A percentile compares a stretch with the other conserved stretches of the same genome.
Evolutionary conservation across 2,329 filamentous ascomycete genomes (phyloP).

Genomic region (Pseudonectria foliicola): DNA sequence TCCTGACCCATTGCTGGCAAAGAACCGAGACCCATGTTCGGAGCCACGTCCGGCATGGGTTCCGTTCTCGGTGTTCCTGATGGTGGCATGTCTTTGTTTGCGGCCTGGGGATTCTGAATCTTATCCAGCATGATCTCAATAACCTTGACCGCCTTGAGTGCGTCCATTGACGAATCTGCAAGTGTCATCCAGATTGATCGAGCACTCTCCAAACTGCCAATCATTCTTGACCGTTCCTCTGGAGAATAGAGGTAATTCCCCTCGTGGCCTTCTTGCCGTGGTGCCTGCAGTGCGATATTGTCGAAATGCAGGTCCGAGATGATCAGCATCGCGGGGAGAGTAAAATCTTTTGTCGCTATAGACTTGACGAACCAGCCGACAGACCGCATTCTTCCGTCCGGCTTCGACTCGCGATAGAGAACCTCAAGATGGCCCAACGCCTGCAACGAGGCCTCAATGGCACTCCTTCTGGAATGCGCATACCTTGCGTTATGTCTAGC

Average conservation of each 20-base stretch:
- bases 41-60: constrained; percentile 23
- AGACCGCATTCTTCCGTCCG: constrained; percentile 62
- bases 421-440: constrained; percentile 71
- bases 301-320: constrained; percentile 75
- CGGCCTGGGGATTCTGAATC: constrained; percentile 38
- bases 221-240: constrained; percentile 65
- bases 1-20: constrained; percentile 20
- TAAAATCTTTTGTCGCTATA: constrained; percentile 75
- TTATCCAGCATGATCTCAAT: constrained; percentile 82
- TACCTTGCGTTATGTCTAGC: constrained; percentile 76
- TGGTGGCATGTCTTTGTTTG: constrained; percentile 6
- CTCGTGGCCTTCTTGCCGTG: constrained; percentile 33
- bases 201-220: constrained; percentile 63
- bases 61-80: constrained; percentile 13
- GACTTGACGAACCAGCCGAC: constrained; percentile 75
- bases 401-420: constrained; percentile 66
- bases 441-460: constrained; percentile 79
- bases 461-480: constrained; percentile 72
- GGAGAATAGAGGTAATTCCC: constrained; percentile 49
- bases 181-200: constrained; percentile 74
- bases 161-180: constrained; percentile 75
- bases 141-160: constrained; percentile 75
- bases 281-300: constrained; percentile 38
- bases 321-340: constrained; percentile 79
- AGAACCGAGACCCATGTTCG: constrained; percentile 34